These are phyloP conservation scores for Choiromyces venosus DNA, from an alignment of 495 filamentous ascomycete species.

Conservation along the genomic window DNA sequence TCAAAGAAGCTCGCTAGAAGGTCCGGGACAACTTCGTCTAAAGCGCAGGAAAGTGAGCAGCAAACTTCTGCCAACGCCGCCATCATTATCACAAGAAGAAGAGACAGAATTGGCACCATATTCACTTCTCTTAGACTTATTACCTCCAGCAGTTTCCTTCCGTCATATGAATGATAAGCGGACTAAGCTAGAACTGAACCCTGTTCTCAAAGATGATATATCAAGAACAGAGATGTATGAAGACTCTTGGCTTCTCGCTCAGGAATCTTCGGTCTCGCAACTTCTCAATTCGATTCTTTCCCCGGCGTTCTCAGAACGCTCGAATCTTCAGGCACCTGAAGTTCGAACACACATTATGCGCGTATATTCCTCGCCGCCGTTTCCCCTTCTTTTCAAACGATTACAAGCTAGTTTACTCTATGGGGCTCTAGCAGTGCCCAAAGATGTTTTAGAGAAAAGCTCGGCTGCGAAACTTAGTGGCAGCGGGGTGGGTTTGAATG, in stretches of 20 bases:
- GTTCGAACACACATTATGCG: slow-evolving; percentile 49
- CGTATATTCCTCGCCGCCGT: slow-evolving; percentile 53
- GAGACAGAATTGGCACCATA: slow-evolving; percentile 33
- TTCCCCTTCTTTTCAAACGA: slow-evolving; percentile 54
- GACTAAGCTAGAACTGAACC: slow-evolving; percentile 47
- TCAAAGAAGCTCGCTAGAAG: slow-evolving; percentile 17
- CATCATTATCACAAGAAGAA: slow-evolving; percentile 34
- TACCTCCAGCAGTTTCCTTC: slow-evolving; percentile 11
- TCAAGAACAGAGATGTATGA: slow-evolving; percentile 57
- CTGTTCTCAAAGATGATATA: slow-evolving; percentile 54
- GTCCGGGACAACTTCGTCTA: slow-evolving; percentile 29
- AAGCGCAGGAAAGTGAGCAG: slow-evolving; percentile 34
- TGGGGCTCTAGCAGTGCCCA: slow-evolving; percentile 56
- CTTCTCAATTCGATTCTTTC: slow-evolving; percentile 56
- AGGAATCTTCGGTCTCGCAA: slow-evolving; percentile 59
- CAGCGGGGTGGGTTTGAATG: slow-evolving; percentile 18
- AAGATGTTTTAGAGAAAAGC: slow-evolving; percentile 48
- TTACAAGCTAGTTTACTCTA: slow-evolving; percentile 60
- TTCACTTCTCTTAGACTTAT: slow-evolving; percentile 21
- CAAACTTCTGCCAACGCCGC: slow-evolving; percentile 33
- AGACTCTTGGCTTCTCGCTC: slow-evolving; percentile 60
- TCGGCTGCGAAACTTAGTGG: slow-evolving; percentile 33
- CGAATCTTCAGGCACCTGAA: slow-evolving; percentile 12
- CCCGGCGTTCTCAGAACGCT: slow-evolving; percentile 28
- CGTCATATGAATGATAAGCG: slow-evolving; percentile 15